Evolutionary conservation across 2,329 filamentous ascomycete species (phyloP), one percentile per base, ranked within the genome.

Genomic region (Aspergillus sp.): DNA sequence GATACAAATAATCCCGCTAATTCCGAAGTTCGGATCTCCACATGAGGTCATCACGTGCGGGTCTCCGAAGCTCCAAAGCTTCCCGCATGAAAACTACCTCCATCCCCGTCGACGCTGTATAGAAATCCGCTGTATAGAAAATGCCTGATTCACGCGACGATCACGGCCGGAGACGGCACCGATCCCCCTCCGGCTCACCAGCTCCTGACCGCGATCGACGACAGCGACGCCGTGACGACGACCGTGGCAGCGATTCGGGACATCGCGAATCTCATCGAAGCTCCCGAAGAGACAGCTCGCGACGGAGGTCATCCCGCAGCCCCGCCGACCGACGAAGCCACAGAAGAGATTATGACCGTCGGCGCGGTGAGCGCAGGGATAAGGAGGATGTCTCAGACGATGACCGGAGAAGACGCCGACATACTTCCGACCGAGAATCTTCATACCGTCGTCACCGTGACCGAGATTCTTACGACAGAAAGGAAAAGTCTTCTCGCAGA

Each of bases 81-180:
- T 44, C 41, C 41, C 41, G 41, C 41, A 44, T 23, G 41, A 44
- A 44, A 44, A 13, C 41, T 21, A 44, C 3, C 13, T 23, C 13
- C 5, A 44, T 23, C 41, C 19, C 41, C 19, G 5, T 23, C 41
- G 19, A 19, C 19, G 10, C 41, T 44, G 41, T 17, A 13, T 36
- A 36, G 6, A 44, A 23, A 15, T 13, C 7, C 7, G 19, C 19
- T 44, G 19, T 17, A 30, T n/a, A 25, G 27, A 41, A 54, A 39
- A 77, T 77, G 75, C 62, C 67, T 27, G 67, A 63, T 15, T 65
- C 66, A 19, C 62, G 60, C 30, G 69, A 71, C 17, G 48, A 44
- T 19, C 54, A 59, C 17, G 64, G 71, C 39, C 66, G 66, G 10
- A 61, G 62, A 7, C 70, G 67, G n/a, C 64, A 54, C 17, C 68